These are phyloP conservation scores for Hymenoscyphus repandus DNA, from an alignment of 2,329 filamentous ascomycete genomes.

Conservation along the genomic window DNA sequence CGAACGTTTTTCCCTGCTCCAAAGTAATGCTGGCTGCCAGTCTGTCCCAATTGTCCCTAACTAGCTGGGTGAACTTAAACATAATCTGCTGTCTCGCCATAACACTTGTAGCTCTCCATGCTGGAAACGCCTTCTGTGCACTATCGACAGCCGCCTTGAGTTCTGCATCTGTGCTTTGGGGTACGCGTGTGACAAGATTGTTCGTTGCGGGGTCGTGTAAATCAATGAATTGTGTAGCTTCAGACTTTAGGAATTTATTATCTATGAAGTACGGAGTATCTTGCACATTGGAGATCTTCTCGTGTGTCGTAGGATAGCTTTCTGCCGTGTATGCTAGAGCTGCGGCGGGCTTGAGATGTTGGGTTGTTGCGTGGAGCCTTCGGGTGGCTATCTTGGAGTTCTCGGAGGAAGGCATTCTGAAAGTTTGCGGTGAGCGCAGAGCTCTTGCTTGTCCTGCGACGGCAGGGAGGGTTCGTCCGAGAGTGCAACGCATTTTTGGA, in stretches of 20 bases:
- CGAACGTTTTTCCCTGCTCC: slow-evolving; percentile 85
- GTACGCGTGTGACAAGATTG: slow-evolving; percentile 77
- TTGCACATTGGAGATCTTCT: slow-evolving; percentile 59
- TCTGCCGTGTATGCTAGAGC: slow-evolving; percentile 51
- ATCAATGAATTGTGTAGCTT: slow-evolving; percentile 69
- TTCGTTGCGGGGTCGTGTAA: slow-evolving; percentile 80
- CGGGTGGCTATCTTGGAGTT: slow-evolving; percentile 37
- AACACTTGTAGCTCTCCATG: slow-evolving; percentile 68
- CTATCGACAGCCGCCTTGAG: slow-evolving; percentile 70
- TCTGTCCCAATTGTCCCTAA: slow-evolving; percentile 80
- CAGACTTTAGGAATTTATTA: slow-evolving; percentile 69
- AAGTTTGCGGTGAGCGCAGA: slow-evolving; percentile 20
- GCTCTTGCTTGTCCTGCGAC: slow-evolving; percentile 18
- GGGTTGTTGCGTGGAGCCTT: slow-evolving; percentile 52
- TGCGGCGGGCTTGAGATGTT: slow-evolving; percentile 47
- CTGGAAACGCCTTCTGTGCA: slow-evolving; percentile 69
- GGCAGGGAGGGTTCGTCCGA: slow-evolving; percentile 26
- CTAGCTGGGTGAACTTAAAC: slow-evolving; percentile 78
- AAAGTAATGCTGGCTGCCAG: slow-evolving; percentile 80
- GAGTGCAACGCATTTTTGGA: slow-evolving; percentile 28
- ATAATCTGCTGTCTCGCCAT: slow-evolving; percentile 76
- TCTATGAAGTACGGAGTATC: slow-evolving; percentile 79
- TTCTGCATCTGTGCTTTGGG: slow-evolving; percentile 74
- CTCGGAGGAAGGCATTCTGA: slow-evolving; percentile 26
- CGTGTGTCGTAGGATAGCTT: slow-evolving; percentile 66